These are phyloP conservation scores for Verticillium albo-atrum DNA, from an alignment of 2,329 filamentous ascomycete species.

Conservation along the genomic window DNA sequence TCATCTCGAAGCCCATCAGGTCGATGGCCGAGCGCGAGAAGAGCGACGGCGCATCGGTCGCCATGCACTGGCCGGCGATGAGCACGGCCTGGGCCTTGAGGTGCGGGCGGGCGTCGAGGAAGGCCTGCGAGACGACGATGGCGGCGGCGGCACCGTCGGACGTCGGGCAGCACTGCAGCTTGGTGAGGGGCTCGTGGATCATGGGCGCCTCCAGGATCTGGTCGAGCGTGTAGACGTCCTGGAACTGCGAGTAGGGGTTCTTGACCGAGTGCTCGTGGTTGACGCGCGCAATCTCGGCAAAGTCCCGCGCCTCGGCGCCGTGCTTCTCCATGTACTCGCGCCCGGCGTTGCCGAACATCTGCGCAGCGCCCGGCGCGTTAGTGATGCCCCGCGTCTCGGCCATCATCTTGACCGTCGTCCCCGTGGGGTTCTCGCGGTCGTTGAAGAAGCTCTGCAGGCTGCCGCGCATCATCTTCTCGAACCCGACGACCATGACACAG, in stretches of 20 bases:
- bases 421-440: slow-evolving; percentile 76
- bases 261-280: slow-evolving; percentile 89
- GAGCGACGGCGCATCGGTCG: slow-evolving; percentile 76
- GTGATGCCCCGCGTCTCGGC: slow-evolving; percentile 73
- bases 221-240: slow-evolving; percentile 82
- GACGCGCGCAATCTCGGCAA: slow-evolving; percentile 88
- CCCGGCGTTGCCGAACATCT: slow-evolving; percentile 94
- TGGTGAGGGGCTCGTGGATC: slow-evolving; percentile 85
- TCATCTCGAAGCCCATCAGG: slow-evolving; percentile 86
- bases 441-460: slow-evolving; percentile 79
- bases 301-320: slow-evolving; percentile 78
- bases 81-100: slow-evolving; percentile 78
- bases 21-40: slow-evolving; percentile 82
- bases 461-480: slow-evolving; percentile 98
- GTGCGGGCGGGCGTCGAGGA: slow-evolving; percentile 80
- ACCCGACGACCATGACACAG: slow-evolving; percentile 87
- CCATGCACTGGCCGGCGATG: slow-evolving; percentile 81
- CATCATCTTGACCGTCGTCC: slow-evolving; percentile 74
- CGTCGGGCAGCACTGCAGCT: slow-evolving; percentile 97
- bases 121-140: slow-evolving; percentile 82
- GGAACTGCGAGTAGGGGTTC: slow-evolving; percentile 98
- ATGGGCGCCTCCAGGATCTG: slow-evolving; percentile 71
- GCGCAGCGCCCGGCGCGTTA: slow-evolving; percentile 79
- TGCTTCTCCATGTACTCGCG: slow-evolving; percentile 92
- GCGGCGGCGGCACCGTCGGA: slow-evolving; percentile 89